Evolutionary conservation across 352 stramenopile species (phyloP), one percentile per base, ranked within the genome.

Genomic region (Pythium angustatum): DNA sequence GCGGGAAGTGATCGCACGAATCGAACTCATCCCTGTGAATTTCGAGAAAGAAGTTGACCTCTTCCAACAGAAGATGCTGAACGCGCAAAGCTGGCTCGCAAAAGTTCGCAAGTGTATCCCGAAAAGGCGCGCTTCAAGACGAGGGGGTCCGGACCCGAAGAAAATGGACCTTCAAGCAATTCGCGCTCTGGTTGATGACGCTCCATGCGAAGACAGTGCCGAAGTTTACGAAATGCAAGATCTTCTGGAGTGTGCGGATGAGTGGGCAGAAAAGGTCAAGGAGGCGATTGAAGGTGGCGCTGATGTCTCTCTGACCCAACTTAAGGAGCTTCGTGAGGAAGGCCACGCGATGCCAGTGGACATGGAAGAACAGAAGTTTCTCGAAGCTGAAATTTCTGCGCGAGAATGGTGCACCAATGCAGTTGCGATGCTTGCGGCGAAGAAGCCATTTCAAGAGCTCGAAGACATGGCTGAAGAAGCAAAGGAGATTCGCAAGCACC

Each of bases 211-310:
- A 58, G 86, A 92, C 51, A 94, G 79, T 44, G 78, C 75, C 10
- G 87, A 96, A 50, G 88, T 94, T 71, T 94, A 91, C 65, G 87
- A 96, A 68, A 96, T 96, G 85, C 85, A 96, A 60, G 87, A 94
- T 27, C 66, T 96, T n/a, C 68, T 96, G 8, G 85, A 86, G 59
- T 96, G 87, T 70, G 87, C 87, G 3, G 85, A 94, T 55, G 84
- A 87, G 41, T 96, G 87, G 87, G 83, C 84, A 8, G 71, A 82
- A 7, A 91, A 90, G 50, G 85, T 96, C 21, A 85, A 85, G 34
- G 56, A 75, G 8, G 86, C 87, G n/a, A 91, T 96, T 40, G 83
- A 92, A 65, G 78, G 78, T 30, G 83, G 77, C 24, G 75, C 77
- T 11, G 82, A 92, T 51, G 83, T 94, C 6, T 66, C 81, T 2